Evolutionary conservation across 176 grass and related monocot genomes (phyloP), one percentile per base, ranked within the genome.

Genomic region (Eremochloa ophiuroides): DNA sequence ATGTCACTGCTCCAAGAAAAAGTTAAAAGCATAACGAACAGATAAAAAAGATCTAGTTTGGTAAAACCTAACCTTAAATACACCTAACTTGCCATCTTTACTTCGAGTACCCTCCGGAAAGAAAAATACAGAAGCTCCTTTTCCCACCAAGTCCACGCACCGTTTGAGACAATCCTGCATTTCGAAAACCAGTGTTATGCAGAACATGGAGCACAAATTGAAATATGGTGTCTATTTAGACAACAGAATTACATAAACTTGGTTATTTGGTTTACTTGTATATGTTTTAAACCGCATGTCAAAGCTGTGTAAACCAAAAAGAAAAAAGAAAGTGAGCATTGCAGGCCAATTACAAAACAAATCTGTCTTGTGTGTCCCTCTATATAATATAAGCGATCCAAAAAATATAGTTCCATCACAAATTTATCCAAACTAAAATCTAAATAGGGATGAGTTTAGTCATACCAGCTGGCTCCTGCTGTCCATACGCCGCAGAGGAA

Each of bases 21-120:
- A 20, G 9, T 64, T 58, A 13, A 43, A 38, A 51, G 61, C 60
- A 67, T 63, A 48, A n/a, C 17, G 23, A 11, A 50, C 20, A 73
- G 44, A 71, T 20, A 76, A 79, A 60, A n/a, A 38, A 74, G 41
- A 73, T 25, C 2, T 60, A 20, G 41, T 75, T 68, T 65, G 14
- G 18, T 10, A 47, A 35, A 67, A 47, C 69, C 76, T 87, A 82
- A 98, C 95, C 95, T 98, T 98, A 87, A 98, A 98, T 79, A 37
- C 74, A 72, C 95, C 92, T 77, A 98, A 33, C 40, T 89, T 94
- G 74, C 95, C 95, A 91, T 98, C 95, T 85, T 85, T 98, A 67
- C 92, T 94, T 71, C 92, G 75, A 79, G 92, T 98, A 14, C 92
- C 95, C 74, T 98, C 95, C 7, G 95, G 95, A 93, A 98, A 98